Conservation (phyloP, 176 grass and related monocot species). For the Rhynchospora pubera region DNA sequence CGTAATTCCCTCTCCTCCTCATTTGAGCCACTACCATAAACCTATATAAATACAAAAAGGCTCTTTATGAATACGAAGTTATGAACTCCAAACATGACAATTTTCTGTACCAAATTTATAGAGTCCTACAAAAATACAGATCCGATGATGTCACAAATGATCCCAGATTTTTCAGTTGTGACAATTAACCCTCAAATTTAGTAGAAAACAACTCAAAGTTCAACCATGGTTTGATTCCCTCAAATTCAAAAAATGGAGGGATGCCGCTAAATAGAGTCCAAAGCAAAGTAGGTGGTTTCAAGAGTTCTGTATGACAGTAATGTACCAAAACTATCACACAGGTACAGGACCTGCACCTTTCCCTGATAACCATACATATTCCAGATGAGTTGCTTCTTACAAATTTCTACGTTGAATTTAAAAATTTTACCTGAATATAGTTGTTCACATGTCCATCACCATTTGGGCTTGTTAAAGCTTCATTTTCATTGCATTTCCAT, state of each 20-base stretch:
- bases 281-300: not conserved
- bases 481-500: constrained; percentile 59
- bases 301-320: not conserved
- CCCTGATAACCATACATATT: not conserved
- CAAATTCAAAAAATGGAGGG: not conserved
- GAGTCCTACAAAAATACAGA: not conserved
- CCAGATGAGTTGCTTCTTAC: not conserved
- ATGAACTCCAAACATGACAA: not conserved
- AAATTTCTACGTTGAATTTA: not conserved
- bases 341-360: not conserved
- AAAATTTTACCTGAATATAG: constrained; percentile 62
- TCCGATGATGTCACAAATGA: not conserved
- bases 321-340: not conserved
- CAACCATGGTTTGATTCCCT: not conserved
- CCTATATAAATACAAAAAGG: constrained; percentile 29
- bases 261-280: not conserved
- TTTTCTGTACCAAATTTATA: not conserved
- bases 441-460: constrained; percentile 84
- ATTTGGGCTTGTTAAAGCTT: constrained; percentile 51
- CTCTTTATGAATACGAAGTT: not conserved
- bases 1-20: constrained; percentile 41
- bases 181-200: not conserved
- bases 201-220: not conserved
- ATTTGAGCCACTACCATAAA: constrained; percentile 33
- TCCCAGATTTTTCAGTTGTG: not conserved